Base-by-base conservation (phyloP, 257 asterid species). In the Catharanthus roseus region DNA sequence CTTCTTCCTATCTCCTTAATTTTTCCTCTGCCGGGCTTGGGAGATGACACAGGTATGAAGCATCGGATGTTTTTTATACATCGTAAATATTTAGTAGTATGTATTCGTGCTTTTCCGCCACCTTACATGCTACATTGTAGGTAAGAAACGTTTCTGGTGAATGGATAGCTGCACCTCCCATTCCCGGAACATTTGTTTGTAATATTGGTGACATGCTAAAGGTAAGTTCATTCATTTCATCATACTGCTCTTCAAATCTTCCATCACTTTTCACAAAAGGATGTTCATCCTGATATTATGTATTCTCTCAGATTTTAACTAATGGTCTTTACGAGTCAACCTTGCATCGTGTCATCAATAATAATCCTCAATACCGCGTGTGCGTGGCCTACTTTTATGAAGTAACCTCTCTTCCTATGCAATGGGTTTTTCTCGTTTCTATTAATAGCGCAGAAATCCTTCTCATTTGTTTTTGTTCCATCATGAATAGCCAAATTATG, bases 131-230 rank as follows among this genome's bases (percentile, higher is more conserved):
- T 26, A 54, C 12, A 21, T 67, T 45, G 12, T 71, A 88, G 99
- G 97, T 89, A 74, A 85, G 87, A 74, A 91, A 89, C 71, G 58
- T 74, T 66, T 77, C 79, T 2, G 97, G 95, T 42, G 95, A 91
- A 65, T 91, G 95, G 97, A 85, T 91, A 82, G 85, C 91, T 24
- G 96, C 97, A 3, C 54, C 78, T 18, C 96, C 93, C 0, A 57
- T 93, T 74, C 93, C 95, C 0, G 96, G 95, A 64, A 88, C 99
- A 49, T 93, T 91, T 73, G 91, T 93, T 12, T 93, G 97, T 86
- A 89, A 91, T 70, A 91, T 93, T 3, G 96, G 96, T 4, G 96
- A 91, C 87, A 93, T 93, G 97, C 82, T 93, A 28, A 84, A 91
- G 97, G 97, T 88, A 76, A 67, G 28, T 44, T 0, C 73, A 56